Evolutionary conservation across 495 filamentous ascomycete species (phyloP).

Genomic region (Podospora bellae-mahoneyi): DNA sequence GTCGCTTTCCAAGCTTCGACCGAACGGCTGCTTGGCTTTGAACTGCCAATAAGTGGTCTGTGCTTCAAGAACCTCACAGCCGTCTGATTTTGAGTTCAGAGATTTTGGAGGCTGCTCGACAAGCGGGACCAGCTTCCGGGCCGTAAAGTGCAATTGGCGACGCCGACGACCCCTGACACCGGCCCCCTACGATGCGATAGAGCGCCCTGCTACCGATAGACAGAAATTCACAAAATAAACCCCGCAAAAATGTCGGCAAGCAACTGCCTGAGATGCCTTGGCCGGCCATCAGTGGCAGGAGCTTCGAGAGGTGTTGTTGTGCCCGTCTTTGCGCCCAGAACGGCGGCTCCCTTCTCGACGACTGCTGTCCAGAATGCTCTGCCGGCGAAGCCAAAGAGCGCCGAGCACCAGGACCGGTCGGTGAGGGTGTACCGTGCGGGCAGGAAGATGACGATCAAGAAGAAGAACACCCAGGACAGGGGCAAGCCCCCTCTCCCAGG

Average conservation of each 20-base stretch:
- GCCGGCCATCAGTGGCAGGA: conserved; percentile 42
- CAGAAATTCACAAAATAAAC: conserved; percentile 14
- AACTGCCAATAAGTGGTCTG: conserved; percentile 6
- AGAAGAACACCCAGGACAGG: conserved; percentile 36
- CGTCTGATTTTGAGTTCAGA: conserved; percentile 5
- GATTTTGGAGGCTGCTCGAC: conserved; percentile 23
- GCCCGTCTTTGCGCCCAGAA: not conserved
- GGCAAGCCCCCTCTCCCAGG: conserved; percentile 60
- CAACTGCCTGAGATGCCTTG: conserved; percentile 66
- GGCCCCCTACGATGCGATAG: conserved; percentile 31
- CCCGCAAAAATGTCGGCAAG: conserved; percentile 59
- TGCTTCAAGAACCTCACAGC: conserved; percentile 17
- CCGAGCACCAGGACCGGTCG: not conserved
- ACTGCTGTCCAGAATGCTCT: conserved; percentile 1
- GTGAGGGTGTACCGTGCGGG: conserved; percentile 30
- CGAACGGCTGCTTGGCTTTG: conserved; percentile 3
- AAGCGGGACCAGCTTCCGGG: conserved; percentile 13
- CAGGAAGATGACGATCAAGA: conserved; percentile 44
- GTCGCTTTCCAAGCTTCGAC: not conserved
- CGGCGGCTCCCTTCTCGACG: conserved; percentile 34
- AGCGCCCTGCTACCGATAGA: conserved; percentile 14
- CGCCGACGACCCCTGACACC: conserved; percentile 9
- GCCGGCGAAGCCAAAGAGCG: not conserved
- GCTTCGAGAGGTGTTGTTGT: conserved; percentile 7
- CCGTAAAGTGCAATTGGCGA: conserved; percentile 26